A percentile compares a stretch with the other conserved stretches of the same genome.
These are phyloP conservation scores for Salmacisia buchloeana DNA, from an alignment of 1,284 basidiomycete species.

Conservation along the genomic window DNA sequence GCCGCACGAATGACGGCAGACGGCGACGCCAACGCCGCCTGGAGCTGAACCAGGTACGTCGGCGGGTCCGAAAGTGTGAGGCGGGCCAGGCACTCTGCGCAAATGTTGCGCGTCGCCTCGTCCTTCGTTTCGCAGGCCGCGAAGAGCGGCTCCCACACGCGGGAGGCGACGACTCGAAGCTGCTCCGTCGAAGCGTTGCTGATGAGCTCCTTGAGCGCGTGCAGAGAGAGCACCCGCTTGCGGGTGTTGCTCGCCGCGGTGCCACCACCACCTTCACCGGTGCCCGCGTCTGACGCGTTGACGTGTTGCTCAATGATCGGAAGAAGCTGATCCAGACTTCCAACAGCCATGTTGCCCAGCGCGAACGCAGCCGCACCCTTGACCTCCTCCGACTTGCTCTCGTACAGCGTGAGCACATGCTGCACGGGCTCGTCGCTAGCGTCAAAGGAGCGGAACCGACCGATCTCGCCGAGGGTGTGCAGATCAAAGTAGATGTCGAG, in stretches of 20 bases:
- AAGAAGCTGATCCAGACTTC: constrained; percentile 76
- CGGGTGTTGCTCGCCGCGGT: too few species aligned
- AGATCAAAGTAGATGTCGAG: constrained; percentile 29
- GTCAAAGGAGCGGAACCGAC: constrained; percentile 33
- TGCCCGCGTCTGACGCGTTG: constrained; percentile 50
- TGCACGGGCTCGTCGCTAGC: constrained; percentile 14
- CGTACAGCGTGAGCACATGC: constrained; percentile 29
- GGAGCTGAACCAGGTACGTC: constrained; percentile 63
- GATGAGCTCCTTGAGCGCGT: constrained; percentile 92
- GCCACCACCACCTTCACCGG: constrained; percentile 52
- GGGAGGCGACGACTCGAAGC: constrained; percentile 74
- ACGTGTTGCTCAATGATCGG: constrained; percentile 78
- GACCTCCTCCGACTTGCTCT: constrained; percentile 32
- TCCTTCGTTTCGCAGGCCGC: constrained; percentile 56
- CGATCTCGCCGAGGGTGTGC: constrained; percentile 37
- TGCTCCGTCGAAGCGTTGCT: constrained; percentile 78
- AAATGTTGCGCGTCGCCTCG: constrained; percentile 86
- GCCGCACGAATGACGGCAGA: constrained; percentile 62
- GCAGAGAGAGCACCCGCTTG: constrained; percentile 74
- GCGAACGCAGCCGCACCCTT: constrained; percentile 36
- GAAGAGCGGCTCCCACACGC: constrained; percentile 71
- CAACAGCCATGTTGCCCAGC: constrained; percentile 85
- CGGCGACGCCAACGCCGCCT: constrained; percentile 63
- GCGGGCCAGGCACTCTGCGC: constrained; percentile 92
- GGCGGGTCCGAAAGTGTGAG: constrained; percentile 82